Conservation (phyloP, 257 asterid species). For the Petrea volubilis region DNA sequence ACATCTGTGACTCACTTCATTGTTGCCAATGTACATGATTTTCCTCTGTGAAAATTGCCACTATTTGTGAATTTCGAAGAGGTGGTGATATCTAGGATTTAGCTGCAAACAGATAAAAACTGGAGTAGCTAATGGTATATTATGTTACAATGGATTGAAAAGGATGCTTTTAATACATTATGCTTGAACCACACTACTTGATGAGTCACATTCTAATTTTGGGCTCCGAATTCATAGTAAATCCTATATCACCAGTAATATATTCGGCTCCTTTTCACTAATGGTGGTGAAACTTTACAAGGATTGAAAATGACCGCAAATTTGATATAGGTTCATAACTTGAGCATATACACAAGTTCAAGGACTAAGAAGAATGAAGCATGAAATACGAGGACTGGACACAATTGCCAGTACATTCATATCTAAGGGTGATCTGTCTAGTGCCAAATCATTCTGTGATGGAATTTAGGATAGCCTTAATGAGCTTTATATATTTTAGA, state of each 20-base stretch:
- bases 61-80: slow-evolving; percentile 1
- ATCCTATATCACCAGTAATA: not conserved
- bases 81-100: slow-evolving; percentile 9
- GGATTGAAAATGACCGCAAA: not conserved
- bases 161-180: not conserved
- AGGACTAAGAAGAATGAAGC: slow-evolving; percentile 8
- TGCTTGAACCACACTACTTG: slow-evolving; percentile 17
- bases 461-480: not conserved
- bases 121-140: not conserved
- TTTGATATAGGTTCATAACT: slow-evolving; percentile 8
- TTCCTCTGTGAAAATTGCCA: not conserved
- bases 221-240: not conserved
- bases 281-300: slow-evolving; percentile 5
- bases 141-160: not conserved
- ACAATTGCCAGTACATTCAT: not conserved
- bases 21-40: not conserved
- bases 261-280: slow-evolving; percentile 1
- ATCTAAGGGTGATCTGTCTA: slow-evolving; percentile 1
- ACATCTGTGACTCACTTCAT: not conserved
- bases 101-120: slow-evolving; percentile 2
- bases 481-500: not conserved
- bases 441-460: slow-evolving; percentile 8
- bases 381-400: slow-evolving; percentile 1
- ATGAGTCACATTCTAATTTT: not conserved
- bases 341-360: not conserved